Evolutionary conservation across 768 basidiomycete genomes (phyloP).

Genomic region (Rhizopogon vinicolor): DNA sequence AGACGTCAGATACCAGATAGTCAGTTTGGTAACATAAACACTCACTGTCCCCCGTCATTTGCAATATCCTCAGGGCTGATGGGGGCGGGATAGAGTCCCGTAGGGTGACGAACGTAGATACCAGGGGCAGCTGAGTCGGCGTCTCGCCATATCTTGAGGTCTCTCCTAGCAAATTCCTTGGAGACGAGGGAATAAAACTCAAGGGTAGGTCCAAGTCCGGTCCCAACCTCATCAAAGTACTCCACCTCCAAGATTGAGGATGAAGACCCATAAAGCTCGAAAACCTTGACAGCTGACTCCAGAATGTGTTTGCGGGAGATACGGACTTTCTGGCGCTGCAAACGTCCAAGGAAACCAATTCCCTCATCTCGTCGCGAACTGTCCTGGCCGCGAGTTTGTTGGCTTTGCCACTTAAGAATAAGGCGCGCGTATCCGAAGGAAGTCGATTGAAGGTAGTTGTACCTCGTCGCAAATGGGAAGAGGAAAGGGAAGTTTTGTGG

Average conservation of each 20-base stretch:
- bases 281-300: constrained; percentile 94
- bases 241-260: constrained; percentile 95
- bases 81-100: constrained; percentile 87
- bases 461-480: constrained; percentile 97
- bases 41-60: constrained; percentile 74
- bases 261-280: constrained; percentile 94
- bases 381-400: constrained; percentile 76
- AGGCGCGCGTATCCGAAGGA: constrained; percentile 97
- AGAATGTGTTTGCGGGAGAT: constrained; percentile 93
- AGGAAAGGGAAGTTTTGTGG: constrained; percentile 98
- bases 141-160: constrained; percentile 90
- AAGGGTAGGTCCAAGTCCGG: constrained; percentile 93
- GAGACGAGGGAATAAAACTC: constrained; percentile 99
- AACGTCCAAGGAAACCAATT: constrained; percentile 86
- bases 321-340: constrained; percentile 94
- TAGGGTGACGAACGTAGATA: constrained; percentile 77
- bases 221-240: constrained; percentile 98
- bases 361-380: constrained; percentile 83
- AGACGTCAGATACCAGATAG: constrained; percentile 3
- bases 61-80: constrained; percentile 62
- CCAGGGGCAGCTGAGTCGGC: constrained; percentile 60
- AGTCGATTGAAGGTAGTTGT: constrained; percentile 94
- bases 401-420: constrained; percentile 92
- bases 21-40: constrained; percentile 5
- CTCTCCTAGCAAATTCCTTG: constrained; percentile 86